Evolutionary conservation across 177 flowering plant genomes (phyloP), one percentile per base, ranked within the genome.

Genomic region (Tripterygium wilfordii): DNA sequence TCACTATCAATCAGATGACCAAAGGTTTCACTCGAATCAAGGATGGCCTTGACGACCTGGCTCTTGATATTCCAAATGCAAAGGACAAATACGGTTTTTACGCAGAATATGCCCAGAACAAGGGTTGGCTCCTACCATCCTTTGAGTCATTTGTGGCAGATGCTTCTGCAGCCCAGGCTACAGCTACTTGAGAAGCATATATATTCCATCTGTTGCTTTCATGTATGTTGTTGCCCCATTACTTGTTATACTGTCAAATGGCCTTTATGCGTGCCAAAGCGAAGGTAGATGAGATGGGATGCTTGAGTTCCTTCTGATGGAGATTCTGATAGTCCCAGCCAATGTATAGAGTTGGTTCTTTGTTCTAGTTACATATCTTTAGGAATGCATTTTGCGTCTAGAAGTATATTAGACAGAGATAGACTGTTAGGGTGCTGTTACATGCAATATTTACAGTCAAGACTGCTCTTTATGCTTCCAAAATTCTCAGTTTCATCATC

Each of bases 61-160:
- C 96, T 26, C 96, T 92, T 1, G 99, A 92, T 69, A 89, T 92
- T 33, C 99, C 97, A 15, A 80, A 89, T 61, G 99, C 99, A 3
- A 57, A 49, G 62, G 79, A 92, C 53, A 92, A 92, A 51, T 89
- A 82, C 45, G 35, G 20, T 27, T 66, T 66, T 44, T 89, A 92
- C 37, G 65, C 70, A 9, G 88, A 78, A 44, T 63, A 73, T 54
- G 99, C 84, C 16, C 74, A 63, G 70, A 67, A 62, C 48, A 82
- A 64, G 19, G 96, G 81, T 10, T 91, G 98, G 96, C 57, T 88
- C 16, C 59, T 76, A 0, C 62, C 88, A 4, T 63, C 81, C 0
- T 85, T 83, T 44, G 67, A 57, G 16, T 56, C 67, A 32, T 43
- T 61, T 20, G 64, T 31, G 9, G 15, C 19, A 4, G 70, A 53